phyloP scores from a whole-genome alignment of 345 rosid genomes.

The Firmiana major region DNA sequence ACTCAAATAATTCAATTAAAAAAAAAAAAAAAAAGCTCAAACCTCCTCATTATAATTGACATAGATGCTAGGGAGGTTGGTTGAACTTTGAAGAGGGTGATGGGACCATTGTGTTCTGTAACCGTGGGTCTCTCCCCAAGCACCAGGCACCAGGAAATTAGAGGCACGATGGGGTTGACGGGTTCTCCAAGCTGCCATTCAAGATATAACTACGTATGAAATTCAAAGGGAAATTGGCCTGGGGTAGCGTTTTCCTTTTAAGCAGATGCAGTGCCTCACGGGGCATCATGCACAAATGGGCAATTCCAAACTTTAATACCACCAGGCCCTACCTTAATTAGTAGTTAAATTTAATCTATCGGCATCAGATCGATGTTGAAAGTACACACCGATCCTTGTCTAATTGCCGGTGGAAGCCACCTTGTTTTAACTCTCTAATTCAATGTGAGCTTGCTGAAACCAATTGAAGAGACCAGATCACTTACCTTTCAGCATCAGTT shows the following conservation, averaged over 20 bases:
- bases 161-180: not conserved
- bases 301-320: not conserved
- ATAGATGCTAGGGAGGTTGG: not conserved
- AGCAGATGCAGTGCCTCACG: not conserved
- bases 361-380: slow-evolving; percentile 17
- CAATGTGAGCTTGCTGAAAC: not conserved
- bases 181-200: not conserved
- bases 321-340: not conserved
- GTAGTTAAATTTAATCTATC: not conserved
- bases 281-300: not conserved
- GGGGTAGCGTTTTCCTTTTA: not conserved
- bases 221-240: not conserved
- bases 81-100: not conserved
- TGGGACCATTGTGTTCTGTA: not conserved
- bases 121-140: not conserved
- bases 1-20: too few relatives aligned
- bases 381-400: slow-evolving; percentile 6
- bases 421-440: slow-evolving; percentile 6
- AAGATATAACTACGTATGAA: not conserved
- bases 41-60: too few relatives aligned
- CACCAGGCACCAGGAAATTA: not conserved
- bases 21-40: too few relatives aligned
- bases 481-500: slow-evolving; percentile 22
- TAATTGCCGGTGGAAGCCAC: slow-evolving; percentile 24
- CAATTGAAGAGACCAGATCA: slow-evolving; percentile 16